Conservation (phyloP, 1,284 basidiomycete species). For the Puccinia triticina region DNA sequence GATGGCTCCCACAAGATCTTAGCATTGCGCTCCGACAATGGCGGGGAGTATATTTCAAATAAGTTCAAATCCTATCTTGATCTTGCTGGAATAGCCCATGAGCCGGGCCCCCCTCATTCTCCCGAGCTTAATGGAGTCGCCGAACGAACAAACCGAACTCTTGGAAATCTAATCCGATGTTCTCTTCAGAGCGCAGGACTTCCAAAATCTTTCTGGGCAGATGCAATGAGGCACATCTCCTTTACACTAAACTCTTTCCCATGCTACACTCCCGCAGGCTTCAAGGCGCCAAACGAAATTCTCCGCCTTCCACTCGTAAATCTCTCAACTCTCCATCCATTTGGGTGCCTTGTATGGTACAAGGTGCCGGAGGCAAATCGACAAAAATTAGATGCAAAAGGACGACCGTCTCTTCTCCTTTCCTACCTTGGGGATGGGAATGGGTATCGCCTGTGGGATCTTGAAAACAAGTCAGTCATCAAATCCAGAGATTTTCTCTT, state of each 20-base stretch:
- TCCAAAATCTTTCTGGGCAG: constrained; percentile 4
- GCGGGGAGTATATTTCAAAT: neutral
- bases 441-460: neutral
- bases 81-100: neutral
- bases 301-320: neutral
- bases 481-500: neutral
- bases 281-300: neutral
- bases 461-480: neutral
- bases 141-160: neutral
- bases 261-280: neutral
- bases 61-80: neutral
- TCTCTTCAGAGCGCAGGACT: neutral
- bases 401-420: neutral
- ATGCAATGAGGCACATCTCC: neutral
- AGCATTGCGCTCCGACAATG: neutral
- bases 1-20: constrained; percentile 51
- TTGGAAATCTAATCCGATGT: neutral
- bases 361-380: neutral
- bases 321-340: neutral
- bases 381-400: neutral
- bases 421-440: neutral
- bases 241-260: neutral
- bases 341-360: neutral
- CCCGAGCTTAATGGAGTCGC: constrained; percentile 6
- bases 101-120: constrained; percentile 11